Percentiles rank a stretch among this genome's conserved stretches.
phyloP scores from a whole-genome alignment of 176 grass and related monocot species.

The Triticum dicoccoides region DNA sequence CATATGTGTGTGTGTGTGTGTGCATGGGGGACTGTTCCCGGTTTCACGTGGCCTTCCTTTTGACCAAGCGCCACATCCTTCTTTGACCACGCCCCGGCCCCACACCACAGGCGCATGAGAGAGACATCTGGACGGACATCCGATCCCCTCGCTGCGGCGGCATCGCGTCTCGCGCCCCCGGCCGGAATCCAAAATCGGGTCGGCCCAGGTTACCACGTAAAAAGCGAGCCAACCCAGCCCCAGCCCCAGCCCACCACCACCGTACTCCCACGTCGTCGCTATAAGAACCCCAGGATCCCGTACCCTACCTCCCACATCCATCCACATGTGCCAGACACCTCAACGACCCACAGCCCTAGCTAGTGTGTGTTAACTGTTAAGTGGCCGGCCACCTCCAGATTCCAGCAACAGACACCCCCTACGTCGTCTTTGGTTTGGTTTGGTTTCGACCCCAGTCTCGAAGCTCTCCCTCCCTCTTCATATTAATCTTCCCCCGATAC shows the following conservation, averaged over 20 bases:
- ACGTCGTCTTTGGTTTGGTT: constrained; percentile 5
- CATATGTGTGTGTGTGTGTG: background rate
- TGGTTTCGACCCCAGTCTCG: constrained; percentile 17
- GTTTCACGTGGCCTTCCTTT: constrained; percentile 92
- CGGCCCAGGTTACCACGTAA: constrained; percentile 24
- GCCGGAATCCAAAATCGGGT: constrained; percentile 37
- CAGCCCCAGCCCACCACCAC: background rate
- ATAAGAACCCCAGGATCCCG: constrained; percentile 42
- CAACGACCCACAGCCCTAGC: constrained; percentile 14
- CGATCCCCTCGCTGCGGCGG: background rate
- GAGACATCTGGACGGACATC: background rate
- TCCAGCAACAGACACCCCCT: constrained; percentile 44
- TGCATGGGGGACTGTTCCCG: constrained; percentile 85
- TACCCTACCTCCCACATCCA: constrained; percentile 41
- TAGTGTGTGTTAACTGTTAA: background rate
- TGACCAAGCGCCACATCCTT: constrained; percentile 66
- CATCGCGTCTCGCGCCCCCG: constrained; percentile 32
- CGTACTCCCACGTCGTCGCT: constrained; percentile 46
- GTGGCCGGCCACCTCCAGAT: constrained; percentile 18
- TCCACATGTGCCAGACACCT: background rate
- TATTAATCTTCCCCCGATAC: constrained; percentile 20
- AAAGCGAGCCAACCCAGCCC: background rate
- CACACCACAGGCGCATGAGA: background rate
- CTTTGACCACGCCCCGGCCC: constrained; percentile 32
- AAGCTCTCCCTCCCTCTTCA: background rate